phyloP scores from a whole-genome alignment of 768 basidiomycete species.

The Paxillus rubicundulus region DNA sequence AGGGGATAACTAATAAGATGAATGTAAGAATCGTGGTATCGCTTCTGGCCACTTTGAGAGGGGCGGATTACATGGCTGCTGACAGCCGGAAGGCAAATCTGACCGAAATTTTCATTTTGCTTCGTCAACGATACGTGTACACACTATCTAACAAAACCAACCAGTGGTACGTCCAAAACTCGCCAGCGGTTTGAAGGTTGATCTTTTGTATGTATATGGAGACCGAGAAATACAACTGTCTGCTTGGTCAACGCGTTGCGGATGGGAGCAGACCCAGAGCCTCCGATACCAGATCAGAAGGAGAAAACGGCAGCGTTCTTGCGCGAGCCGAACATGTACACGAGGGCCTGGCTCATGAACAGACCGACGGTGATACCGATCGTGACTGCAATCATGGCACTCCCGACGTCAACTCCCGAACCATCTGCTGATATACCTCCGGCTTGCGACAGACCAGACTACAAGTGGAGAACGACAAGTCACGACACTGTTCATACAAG shows the following conservation, averaged over 20 bases:
- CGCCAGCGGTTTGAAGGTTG: not conserved
- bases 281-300: constrained; percentile 43
- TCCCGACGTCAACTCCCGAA: constrained; percentile 79
- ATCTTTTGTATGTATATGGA: constrained; percentile 4
- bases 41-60: not conserved
- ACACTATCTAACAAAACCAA: constrained; percentile 1
- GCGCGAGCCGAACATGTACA: constrained; percentile 81
- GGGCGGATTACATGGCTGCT: no score
- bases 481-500: not conserved
- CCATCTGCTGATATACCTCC: constrained; percentile 83
- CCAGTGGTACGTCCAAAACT: constrained; percentile 2
- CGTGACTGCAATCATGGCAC: constrained; percentile 86
- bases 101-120: not conserved
- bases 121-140: not conserved
- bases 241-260: no score
- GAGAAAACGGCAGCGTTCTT: constrained; percentile 87
- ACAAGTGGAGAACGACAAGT: constrained; percentile 1
- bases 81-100: not conserved
- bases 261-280: not conserved
- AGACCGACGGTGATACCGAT: constrained; percentile 89
- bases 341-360: constrained; percentile 84
- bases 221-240: no score
- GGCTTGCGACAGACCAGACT: constrained; percentile 85
- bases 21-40: constrained; percentile 3
- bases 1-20: constrained; percentile 1